Base-by-base conservation (phyloP, 2,329 filamentous ascomycete genomes). In the Sphaerostilbella broomeana region DNA sequence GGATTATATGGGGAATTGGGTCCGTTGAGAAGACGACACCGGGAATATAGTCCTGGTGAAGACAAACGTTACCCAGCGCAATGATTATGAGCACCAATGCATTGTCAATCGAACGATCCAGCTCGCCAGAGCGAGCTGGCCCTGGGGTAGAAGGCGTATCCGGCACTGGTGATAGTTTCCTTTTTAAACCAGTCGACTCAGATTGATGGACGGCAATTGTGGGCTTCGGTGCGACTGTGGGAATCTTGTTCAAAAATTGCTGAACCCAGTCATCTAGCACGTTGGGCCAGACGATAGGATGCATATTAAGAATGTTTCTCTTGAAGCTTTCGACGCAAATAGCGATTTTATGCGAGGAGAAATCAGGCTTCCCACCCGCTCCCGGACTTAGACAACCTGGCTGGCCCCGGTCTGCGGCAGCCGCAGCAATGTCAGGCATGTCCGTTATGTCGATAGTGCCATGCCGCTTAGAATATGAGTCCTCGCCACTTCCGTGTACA, bases 1-100 rank as follows among this genome's bases (percentile, higher is more conserved):
- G 59, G 31, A 59, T 63, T 6, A 58, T 59, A 18, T 58, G 59
- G n/a, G 53, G 50, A 20, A 52, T 29, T 9, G 46, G 45, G 10
- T 64, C 59, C 4, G 47, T 41, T n/a, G 53, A 45, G 35, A 60
- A 57, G 3, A 84, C 71, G 3, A 81, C 65, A 37, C 79, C 75
- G 0, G 75, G 75, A 4, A 81, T 66, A 46, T 63, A 66, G 1
- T 69, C 67, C 30, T 67, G 69, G 49, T 72, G 61, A 6, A 69
- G 59, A 51, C 85, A 90, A 9, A 95, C 84, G 53, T 87, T 88
- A n/a, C 92, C 92, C 6, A 98, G 65, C 0, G 89, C 90, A 39
- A 95, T 70, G 1, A 95, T 78, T 4, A 90, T 70, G 2, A 95
- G 71, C 1, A 95, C 77, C 27, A 95, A 72, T 0, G 87, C 88